Conservation (phyloP, 345 rosid species). For the Eutrema japonicum region DNA sequence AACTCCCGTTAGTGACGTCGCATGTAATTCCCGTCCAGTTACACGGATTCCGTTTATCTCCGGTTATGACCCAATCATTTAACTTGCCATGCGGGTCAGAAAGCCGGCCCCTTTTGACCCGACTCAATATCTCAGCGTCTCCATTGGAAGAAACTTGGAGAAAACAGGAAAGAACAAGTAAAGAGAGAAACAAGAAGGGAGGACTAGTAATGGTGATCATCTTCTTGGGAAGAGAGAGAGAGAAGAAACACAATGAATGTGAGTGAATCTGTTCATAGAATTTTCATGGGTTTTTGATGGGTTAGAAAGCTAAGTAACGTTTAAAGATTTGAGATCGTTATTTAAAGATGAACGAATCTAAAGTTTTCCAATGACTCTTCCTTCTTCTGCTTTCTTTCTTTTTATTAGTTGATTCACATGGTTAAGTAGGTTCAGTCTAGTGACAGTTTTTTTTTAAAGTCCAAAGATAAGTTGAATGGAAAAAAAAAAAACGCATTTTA, state of each 20-base stretch:
- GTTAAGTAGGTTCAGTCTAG: constrained; percentile 27
- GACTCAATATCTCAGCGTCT: constrained; percentile 58
- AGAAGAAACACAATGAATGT: neutral
- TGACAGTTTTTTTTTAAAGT: constrained; percentile 6
- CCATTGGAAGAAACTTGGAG: constrained; percentile 41
- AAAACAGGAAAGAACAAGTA: constrained; percentile 1
- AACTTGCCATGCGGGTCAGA: constrained; percentile 54
- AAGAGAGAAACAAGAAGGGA: constrained; percentile 15
- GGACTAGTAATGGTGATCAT: constrained; percentile 12
- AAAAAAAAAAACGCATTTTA: no score
- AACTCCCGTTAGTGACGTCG: constrained; percentile 39
- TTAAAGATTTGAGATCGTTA: constrained; percentile 1
- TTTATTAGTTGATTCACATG: constrained; percentile 32
- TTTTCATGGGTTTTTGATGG: constrained; percentile 1
- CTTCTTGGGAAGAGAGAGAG: neutral
- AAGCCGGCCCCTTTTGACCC: constrained; percentile 51
- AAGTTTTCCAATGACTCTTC: constrained; percentile 7
- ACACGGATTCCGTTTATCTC: constrained; percentile 52
- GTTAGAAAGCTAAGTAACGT: constrained; percentile 23
- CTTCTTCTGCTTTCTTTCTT: constrained; percentile 18
- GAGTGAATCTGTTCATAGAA: constrained; percentile 11
- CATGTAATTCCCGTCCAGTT: constrained; percentile 75
- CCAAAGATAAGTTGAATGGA: neutral
- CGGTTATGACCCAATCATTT: constrained; percentile 53
- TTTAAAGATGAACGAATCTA: constrained; percentile 30